Evolutionary conservation across 2,329 filamentous ascomycete genomes (phyloP).

Genomic region (Aotearoamyces nothofagi): DNA sequence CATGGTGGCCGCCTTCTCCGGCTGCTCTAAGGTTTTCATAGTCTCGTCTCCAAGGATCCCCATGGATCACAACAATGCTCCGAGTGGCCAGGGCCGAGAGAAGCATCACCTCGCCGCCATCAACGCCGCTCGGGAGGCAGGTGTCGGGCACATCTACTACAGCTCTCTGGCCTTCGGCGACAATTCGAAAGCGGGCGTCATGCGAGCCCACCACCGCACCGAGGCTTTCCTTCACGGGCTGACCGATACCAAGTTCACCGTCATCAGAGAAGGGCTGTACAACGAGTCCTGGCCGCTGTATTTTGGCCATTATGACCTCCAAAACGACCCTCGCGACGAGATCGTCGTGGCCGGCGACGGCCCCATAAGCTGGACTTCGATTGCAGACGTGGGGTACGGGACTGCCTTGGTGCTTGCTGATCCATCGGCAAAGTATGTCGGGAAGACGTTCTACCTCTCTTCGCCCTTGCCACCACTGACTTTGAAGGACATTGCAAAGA

Average conservation of each 20-base stretch:
- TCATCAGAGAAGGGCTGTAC: slow-evolving; percentile 14
- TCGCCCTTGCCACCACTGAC: slow-evolving; percentile 3
- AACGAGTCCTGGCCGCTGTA: slow-evolving; percentile 15
- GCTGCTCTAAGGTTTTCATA: slow-evolving; percentile 18
- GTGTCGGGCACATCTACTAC: slow-evolving; percentile 21
- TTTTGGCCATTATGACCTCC: slow-evolving; percentile 10
- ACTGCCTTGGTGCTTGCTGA: slow-evolving; percentile 10
- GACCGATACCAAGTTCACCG: slow-evolving; percentile 7
- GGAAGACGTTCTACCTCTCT: slow-evolving; percentile 10
- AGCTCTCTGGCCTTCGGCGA: slow-evolving; percentile 13
- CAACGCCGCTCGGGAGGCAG: slow-evolving; percentile 18
- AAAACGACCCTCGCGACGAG: slow-evolving; percentile 10
- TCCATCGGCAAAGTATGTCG: slow-evolving; percentile 5
- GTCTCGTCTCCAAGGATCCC: slow-evolving; percentile 16
- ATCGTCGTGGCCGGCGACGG: slow-evolving; percentile 14
- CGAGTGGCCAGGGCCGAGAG: slow-evolving; percentile 10
- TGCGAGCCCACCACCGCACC: slow-evolving; percentile 3
- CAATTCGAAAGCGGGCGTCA: slow-evolving; percentile 3
- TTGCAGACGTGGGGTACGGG: slow-evolving; percentile 12
- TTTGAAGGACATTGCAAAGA: slow-evolving; percentile 9
- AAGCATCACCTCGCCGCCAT: slow-evolving; percentile 11
- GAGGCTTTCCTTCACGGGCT: slow-evolving; percentile 7
- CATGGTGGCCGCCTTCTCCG: slow-evolving; percentile 4
- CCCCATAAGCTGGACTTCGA: slow-evolving; percentile 11
- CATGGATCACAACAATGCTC: slow-evolving; percentile 26